Evolutionary conservation across 2,329 filamentous ascomycete genomes (phyloP).

Genomic region (Harringtonia lauricola): DNA sequence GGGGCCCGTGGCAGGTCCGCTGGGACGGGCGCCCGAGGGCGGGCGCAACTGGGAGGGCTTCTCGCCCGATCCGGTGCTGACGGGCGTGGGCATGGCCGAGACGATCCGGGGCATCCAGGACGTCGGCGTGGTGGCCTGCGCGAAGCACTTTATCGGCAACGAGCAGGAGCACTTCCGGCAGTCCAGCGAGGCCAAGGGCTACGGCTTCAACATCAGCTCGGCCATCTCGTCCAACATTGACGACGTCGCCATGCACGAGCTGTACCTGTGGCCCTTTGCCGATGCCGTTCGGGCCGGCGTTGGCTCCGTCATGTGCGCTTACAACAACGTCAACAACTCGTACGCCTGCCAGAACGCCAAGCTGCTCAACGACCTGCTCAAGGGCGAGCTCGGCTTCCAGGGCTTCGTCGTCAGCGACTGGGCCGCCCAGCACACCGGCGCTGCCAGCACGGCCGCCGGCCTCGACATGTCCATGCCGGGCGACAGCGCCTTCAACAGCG

Average conservation of each 20-base stretch:
- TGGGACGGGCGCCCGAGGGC: slow-evolving; percentile 56
- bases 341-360: slow-evolving; percentile 62
- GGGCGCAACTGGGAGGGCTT: slow-evolving; percentile 64
- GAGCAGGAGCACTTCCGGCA: slow-evolving; percentile 69
- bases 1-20: slow-evolving; percentile 61
- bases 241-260: slow-evolving; percentile 49
- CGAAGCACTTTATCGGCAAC: slow-evolving; percentile 61
- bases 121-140: slow-evolving; percentile 67
- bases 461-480: slow-evolving; percentile 86
- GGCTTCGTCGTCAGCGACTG: slow-evolving; percentile 14
- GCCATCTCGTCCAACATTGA: slow-evolving; percentile 40
- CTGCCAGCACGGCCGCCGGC: slow-evolving; percentile 56
- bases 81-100: slow-evolving; percentile 59
- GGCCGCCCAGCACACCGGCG: slow-evolving; percentile 51
- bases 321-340: slow-evolving; percentile 61
- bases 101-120: slow-evolving; percentile 72
- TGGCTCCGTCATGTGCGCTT: slow-evolving; percentile 39
- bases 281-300: slow-evolving; percentile 47
- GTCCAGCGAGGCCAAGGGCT: slow-evolving; percentile 39
- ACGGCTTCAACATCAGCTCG: slow-evolving; percentile 53
- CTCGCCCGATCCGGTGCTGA: slow-evolving; percentile 65
- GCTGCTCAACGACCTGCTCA: slow-evolving; percentile 55
- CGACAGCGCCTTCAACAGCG: slow-evolving; percentile 63
- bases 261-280: slow-evolving; percentile 55
- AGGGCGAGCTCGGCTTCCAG: slow-evolving; percentile 46